phyloP scores from a whole-genome alignment of 1,284 basidiomycete species.

The Earliella scabrosa region DNA sequence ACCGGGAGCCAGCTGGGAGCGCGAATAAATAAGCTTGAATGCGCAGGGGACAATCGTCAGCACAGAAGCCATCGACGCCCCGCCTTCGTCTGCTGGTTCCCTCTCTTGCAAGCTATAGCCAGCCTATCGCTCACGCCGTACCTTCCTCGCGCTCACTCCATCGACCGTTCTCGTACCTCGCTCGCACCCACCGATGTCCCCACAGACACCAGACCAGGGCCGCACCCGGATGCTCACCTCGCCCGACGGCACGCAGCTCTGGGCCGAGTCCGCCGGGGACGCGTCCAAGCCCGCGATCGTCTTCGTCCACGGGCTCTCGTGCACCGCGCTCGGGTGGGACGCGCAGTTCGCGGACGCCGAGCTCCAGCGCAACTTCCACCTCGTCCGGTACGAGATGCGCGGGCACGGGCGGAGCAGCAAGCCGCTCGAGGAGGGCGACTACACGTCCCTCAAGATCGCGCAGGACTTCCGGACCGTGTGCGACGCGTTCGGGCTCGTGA shows the following conservation, averaged over 20 bases:
- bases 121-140: background rate
- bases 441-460: conserved; percentile 36
- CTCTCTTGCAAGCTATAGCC: background rate
- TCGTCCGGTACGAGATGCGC: conserved; percentile 41
- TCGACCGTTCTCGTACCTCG: background rate
- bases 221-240: conserved; percentile 27
- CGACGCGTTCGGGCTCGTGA: conserved; percentile 36
- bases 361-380: conserved; percentile 37
- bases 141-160: background rate
- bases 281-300: conserved; percentile 42
- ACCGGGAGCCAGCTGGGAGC: too few species aligned
- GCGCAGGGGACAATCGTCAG: background rate
- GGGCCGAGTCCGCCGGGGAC: conserved; percentile 45
- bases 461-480: conserved; percentile 42
- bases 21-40: conserved; percentile 13
- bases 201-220: background rate
- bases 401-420: conserved; percentile 37
- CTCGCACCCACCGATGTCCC: background rate
- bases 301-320: conserved; percentile 46
- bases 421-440: conserved; percentile 29
- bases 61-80: background rate
- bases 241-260: conserved; percentile 34
- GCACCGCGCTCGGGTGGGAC: conserved; percentile 42
- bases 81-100: background rate
- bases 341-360: conserved; percentile 39